These are phyloP conservation scores for Fusarium compactum DNA, from an alignment of 2,329 filamentous ascomycete genomes.

Conservation along the genomic window DNA sequence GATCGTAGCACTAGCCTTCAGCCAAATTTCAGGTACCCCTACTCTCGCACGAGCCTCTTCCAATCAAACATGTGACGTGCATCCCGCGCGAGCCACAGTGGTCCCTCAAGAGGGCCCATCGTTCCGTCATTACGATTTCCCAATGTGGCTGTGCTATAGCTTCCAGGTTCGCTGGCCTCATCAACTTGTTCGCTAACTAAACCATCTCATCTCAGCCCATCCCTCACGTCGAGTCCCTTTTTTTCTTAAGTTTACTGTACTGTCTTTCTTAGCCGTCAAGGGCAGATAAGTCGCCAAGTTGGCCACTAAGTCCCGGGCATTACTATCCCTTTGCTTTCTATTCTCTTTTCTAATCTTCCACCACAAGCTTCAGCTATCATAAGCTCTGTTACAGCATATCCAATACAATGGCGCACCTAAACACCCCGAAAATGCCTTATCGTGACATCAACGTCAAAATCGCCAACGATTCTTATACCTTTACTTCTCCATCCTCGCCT, in stretches of 20 bases:
- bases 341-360: conserved; percentile 22
- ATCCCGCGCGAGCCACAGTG: conserved; percentile 26
- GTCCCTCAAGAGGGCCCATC: not conserved
- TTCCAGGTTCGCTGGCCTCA: conserved; percentile 50
- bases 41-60: conserved; percentile 19
- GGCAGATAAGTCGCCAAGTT: conserved; percentile 37
- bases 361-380: conserved; percentile 27
- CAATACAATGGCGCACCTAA: conserved; percentile 54
- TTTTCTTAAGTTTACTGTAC: conserved; percentile 19
- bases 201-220: conserved; percentile 35
- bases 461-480: conserved; percentile 92
- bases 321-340: conserved; percentile 10
- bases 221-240: conserved; percentile 44
- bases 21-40: not conserved
- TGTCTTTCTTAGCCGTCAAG: conserved; percentile 35
- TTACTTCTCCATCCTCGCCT: conserved; percentile 94
- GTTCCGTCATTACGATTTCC: conserved; percentile 28
- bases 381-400: not conserved
- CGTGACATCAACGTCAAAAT: conserved; percentile 98
- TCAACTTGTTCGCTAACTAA: conserved; percentile 35
- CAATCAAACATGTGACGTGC: conserved; percentile 37
- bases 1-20: no score
- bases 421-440: conserved; percentile 72
- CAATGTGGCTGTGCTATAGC: conserved; percentile 47
- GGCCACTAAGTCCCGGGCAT: conserved; percentile 32